Conservation (phyloP, 305 asterid species). For the Galium porrigens region DNA sequence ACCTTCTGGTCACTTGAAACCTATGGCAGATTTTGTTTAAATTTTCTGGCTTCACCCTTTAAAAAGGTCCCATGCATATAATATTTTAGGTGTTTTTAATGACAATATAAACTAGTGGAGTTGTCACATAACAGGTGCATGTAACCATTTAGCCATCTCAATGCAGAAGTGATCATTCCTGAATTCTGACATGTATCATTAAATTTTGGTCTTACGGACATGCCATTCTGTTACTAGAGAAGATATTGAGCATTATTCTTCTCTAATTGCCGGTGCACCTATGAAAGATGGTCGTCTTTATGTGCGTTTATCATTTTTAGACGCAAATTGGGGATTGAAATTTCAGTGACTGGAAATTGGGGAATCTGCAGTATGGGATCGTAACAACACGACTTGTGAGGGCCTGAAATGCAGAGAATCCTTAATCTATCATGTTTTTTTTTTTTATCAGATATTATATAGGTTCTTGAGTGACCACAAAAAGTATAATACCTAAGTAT, state of each 20-base stretch:
- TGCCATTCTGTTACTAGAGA: background rate
- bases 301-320: background rate
- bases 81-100: conserved; percentile 6
- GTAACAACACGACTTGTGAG: background rate
- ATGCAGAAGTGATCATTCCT: conserved; percentile 8
- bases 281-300: background rate
- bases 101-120: conserved; percentile 2
- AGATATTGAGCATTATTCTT: background rate
- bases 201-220: conserved; percentile 10
- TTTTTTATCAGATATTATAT: no score
- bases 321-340: background rate
- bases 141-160: conserved; percentile 1
- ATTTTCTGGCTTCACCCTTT: background rate
- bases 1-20: conserved; percentile 1
- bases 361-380: background rate
- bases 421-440: no score
- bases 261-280: background rate
- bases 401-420: no score
- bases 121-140: conserved; percentile 5
- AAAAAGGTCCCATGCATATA: conserved; percentile 9
- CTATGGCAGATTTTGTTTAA: conserved; percentile 12
- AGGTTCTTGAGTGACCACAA: background rate
- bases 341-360: background rate
- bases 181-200: conserved; percentile 11
- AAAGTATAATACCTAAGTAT: background rate